Conservation (phyloP, 208 protist species). For the Trypanosoma melophagium region DNA sequence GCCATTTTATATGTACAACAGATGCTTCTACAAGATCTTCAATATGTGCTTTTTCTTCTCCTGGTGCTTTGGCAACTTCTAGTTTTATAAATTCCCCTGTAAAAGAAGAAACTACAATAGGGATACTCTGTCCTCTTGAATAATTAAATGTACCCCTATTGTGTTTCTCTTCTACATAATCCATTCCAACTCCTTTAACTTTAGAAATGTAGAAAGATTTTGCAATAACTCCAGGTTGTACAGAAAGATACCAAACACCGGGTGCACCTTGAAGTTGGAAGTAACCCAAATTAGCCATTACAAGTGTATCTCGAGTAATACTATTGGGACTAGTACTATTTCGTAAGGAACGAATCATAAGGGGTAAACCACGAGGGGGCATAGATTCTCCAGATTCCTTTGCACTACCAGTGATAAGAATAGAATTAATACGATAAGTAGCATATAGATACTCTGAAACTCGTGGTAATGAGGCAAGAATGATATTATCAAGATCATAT, state of each 20-base stretch:
- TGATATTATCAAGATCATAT: constrained; percentile 96
- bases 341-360: constrained; percentile 54
- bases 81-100: constrained; percentile 39
- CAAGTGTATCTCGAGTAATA: constrained; percentile 88
- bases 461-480: constrained; percentile 66
- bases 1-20: constrained; percentile 34
- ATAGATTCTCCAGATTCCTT: constrained; percentile 15
- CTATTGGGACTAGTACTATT: neutral
- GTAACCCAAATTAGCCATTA: constrained; percentile 97
- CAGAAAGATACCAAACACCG: constrained; percentile 81
- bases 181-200: constrained; percentile 20
- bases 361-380: constrained; percentile 72
- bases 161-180: constrained; percentile 9
- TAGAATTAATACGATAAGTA: constrained; percentile 85
- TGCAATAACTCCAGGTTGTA: constrained; percentile 65
- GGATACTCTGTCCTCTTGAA: constrained; percentile 33
- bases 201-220: constrained; percentile 54
- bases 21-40: constrained; percentile 13
- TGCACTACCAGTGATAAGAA: constrained; percentile 88
- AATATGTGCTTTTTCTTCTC: constrained; percentile 2
- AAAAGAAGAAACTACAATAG: constrained; percentile 63
- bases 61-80: constrained; percentile 24
- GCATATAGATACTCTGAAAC: constrained; percentile 50
- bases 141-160: constrained; percentile 11
- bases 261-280: constrained; percentile 95